Percentiles rank a stretch among this genome's conserved stretches.
Evolutionary conservation across 495 filamentous ascomycete species (phyloP).

Genomic region (Tuber magnatum): DNA sequence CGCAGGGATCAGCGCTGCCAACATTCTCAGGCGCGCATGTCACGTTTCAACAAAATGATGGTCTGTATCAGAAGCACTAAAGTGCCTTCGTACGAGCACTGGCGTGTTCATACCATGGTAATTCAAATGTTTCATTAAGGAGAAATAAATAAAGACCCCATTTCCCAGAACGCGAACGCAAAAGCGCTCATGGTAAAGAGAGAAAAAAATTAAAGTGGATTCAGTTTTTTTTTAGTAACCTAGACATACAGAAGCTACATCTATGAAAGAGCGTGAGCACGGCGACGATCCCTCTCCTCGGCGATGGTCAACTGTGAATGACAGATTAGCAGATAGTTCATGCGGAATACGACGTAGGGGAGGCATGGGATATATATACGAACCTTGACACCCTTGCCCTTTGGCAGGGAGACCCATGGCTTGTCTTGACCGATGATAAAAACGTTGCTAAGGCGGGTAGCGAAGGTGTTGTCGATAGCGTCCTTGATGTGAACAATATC

Average conservation of each 20-base stretch:
- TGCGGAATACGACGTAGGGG: constrained; percentile 3
- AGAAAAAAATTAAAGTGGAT: background rate
- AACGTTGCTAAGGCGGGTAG: constrained; percentile 96
- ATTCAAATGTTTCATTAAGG: background rate
- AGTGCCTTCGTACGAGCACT: background rate
- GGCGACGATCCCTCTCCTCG: constrained; percentile 93
- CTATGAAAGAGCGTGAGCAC: constrained; percentile 49
- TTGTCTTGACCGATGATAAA: constrained; percentile 96
- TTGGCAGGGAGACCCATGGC: constrained; percentile 97
- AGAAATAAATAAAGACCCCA: background rate
- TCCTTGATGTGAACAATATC: constrained; percentile 99
- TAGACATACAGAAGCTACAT: background rate
- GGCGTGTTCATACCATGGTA: background rate
- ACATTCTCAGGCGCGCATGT: background rate
- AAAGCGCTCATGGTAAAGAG: too few species aligned
- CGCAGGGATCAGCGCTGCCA: background rate
- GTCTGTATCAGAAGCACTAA: background rate
- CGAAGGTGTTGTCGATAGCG: constrained; percentile 97
- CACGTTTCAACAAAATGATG: background rate
- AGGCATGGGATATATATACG: constrained; percentile 27
- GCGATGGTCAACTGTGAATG: constrained; percentile 70
- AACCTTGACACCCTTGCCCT: constrained; percentile 99
- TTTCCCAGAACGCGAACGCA: background rate
- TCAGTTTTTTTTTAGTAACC: background rate
- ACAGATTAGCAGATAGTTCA: constrained; percentile 22